These are phyloP conservation scores for Phytophthora sp. DNA, from an alignment of 352 stramenopile species.

Conservation along the genomic window DNA sequence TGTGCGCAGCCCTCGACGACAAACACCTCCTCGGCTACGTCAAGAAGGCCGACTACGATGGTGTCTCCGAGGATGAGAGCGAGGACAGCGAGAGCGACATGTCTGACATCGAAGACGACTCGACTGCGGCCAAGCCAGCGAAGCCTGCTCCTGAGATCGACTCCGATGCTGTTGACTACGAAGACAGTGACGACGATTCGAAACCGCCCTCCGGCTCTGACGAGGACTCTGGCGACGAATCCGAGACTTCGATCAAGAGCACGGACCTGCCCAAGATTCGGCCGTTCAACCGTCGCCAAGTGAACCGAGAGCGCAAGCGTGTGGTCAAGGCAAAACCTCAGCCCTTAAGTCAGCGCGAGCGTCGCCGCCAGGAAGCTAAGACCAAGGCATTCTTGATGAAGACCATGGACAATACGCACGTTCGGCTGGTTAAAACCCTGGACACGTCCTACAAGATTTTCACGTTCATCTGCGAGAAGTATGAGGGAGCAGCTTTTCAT, in stretches of 20 bases:
- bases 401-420: slow-evolving; percentile 4
- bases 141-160: neutral
- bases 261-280: neutral
- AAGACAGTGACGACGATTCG: neutral
- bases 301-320: neutral
- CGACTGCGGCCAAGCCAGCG: neutral
- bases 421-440: neutral
- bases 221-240: neutral
- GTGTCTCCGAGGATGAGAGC: neutral
- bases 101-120: neutral
- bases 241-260: neutral
- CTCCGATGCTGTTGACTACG: no score
- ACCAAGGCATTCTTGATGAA: slow-evolving; percentile 1
- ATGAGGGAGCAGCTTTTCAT: neutral
- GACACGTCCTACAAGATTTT: neutral
- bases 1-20: slow-evolving; percentile 2
- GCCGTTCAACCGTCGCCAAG: neutral
- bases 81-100: neutral
- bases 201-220: neutral
- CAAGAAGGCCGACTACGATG: neutral
- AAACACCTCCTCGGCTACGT: slow-evolving; percentile 5
- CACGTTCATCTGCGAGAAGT: neutral
- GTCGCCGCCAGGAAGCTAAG: neutral
- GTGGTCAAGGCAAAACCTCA: neutral
- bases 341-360: neutral